Evolutionary conservation across 805 yeast genomes (phyloP), one percentile per base, ranked within the genome.

Genomic region (Wickerhamomyces ciferrii): DNA sequence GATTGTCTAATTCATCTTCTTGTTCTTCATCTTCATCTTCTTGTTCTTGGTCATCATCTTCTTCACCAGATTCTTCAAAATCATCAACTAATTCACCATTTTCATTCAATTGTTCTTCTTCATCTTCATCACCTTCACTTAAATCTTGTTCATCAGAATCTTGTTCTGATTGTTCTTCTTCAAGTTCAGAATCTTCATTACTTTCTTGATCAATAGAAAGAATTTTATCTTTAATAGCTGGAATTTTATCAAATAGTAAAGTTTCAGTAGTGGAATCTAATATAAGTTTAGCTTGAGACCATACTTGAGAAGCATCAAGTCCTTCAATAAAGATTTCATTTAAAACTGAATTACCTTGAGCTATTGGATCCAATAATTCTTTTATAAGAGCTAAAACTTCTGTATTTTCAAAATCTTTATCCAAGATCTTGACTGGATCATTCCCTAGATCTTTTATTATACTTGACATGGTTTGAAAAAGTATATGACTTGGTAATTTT

Each of bases 271-370:
- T 84, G 8, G 84, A 84, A 48, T 90, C 97, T 35, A 89, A 69
- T 18, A 92, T 83, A 68, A 92, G 76, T 64, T 87, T 88, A 2
- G 87, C 83, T 66, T 92, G 98, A 46, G 92, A 96, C 89, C 92
- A 92, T 0, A 94, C 90, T 61, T 92, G 98, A 36, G 84, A 77
- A 21, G 96, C 83, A 62, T 87, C 96, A 45, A 92, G 70, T 1
- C 97, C 98, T 42, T 90, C 95, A 14, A 85, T 75, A 54, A 84
- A 80, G 19, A 92, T 74, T 60, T 87, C 90, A 63, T 90, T 96
- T 19, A 92, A 70, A 6, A 86, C 84, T 1, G 94, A 54, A 45
- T 59, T 51, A 2, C 53, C 56, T 43, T 55, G 48, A 5, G 53
- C 50, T 41, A 60, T 56, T 9, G 64, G 64, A 43, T 59, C 64